Evolutionary conservation across 495 filamentous ascomycete species (phyloP).

Genomic region (Hypoxylon subgilvum): DNA sequence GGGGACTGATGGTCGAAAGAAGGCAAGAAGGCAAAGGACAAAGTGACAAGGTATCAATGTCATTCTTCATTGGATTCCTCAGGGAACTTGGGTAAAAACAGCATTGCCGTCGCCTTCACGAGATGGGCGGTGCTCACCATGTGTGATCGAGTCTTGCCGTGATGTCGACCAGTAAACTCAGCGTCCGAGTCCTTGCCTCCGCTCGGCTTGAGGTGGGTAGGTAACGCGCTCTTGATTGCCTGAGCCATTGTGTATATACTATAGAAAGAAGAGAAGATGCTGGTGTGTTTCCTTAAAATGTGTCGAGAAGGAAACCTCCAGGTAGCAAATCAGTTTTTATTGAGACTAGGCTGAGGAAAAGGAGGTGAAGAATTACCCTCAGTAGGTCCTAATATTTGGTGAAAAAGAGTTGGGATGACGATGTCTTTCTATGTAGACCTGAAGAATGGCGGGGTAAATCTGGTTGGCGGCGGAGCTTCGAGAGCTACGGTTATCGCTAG

Average conservation of each 20-base stretch:
- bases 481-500: constrained; percentile 25
- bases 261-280: constrained; percentile 3
- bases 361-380: constrained; percentile 33
- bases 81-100: neutral
- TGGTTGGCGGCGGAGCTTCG: constrained; percentile 31
- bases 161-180: constrained; percentile 71
- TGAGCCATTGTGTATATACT: constrained; percentile 66
- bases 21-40: no score
- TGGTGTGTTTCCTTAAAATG: neutral
- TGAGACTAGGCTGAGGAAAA: constrained; percentile 28
- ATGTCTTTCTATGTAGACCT: constrained; percentile 16
- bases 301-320: neutral
- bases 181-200: constrained; percentile 54
- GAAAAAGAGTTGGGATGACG: constrained; percentile 30
- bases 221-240: constrained; percentile 72
- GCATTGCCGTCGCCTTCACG: neutral
- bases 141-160: constrained; percentile 93
- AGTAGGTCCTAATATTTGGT: constrained; percentile 9
- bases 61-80: no score
- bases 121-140: constrained; percentile 74
- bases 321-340: neutral
- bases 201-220: constrained; percentile 76
- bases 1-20: no score
- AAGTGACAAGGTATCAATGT: no score
- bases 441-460: constrained; percentile 35